Base-by-base conservation (phyloP, 2,329 filamentous ascomycete species). In the Penicillium concentricum region DNA sequence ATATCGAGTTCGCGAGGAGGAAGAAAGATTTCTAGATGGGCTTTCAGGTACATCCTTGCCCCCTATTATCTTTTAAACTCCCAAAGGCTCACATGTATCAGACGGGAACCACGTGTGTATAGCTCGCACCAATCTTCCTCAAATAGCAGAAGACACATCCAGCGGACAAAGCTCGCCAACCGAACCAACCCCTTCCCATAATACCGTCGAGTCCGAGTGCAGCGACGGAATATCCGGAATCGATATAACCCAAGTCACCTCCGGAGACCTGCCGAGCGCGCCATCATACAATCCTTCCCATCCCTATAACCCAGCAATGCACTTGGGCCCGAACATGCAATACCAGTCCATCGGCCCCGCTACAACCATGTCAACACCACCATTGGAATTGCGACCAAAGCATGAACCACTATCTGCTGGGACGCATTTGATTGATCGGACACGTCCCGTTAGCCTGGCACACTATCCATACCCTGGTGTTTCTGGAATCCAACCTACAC, bases 11-110 rank as follows among this genome's bases (percentile, higher is more conserved):
- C 67, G 74, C 39, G 67, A 70, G 39, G 68, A 70, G 61, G 74
- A 78, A 59, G 74, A 76, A 49, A 64, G 71, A 8, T 76, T 71
- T 44, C 50, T 72, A 18, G 67, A 72, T 12, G 74, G 73, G 20
- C 65, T 72, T 51, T 71, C 72, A 41, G 72, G 75, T 77, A 67
- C 42, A 65, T 59, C 3, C 12, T 12, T 37, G 10, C 13, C 10
- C 9, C 30, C 22, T n/a, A 26, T 24, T 26, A 9, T 9, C 5
- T 9, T 26, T 15, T 5, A 30, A n/a, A 18, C 32, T 2, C 16
- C 10, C 7, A 4, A 28, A 51, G 7, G 32, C 60, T 64, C 5
- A 66, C 35, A 37, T 10, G 1, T 22, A 15, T 24, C 46, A 72
- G 69, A 71, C n/a, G 63, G 61, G 26, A 63, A 65, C 60, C 42